Conservation (phyloP, 306 rosid species). For the Luffa acutangula region DNA sequence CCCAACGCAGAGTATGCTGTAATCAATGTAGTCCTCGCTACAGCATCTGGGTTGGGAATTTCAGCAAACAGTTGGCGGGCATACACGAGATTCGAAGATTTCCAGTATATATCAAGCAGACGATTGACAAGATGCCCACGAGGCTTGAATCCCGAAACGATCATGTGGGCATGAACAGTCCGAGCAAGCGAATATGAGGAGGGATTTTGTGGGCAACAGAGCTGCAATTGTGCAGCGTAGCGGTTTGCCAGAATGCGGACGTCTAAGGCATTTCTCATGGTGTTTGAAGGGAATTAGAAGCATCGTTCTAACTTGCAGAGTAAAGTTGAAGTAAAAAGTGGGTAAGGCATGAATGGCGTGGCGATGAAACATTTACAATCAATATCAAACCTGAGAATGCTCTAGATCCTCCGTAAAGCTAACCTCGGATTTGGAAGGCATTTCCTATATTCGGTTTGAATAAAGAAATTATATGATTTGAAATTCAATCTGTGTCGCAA, state of each 20-base stretch:
- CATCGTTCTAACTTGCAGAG: background rate
- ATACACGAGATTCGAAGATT: background rate
- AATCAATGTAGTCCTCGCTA: conserved; percentile 7
- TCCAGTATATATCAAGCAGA: conserved; percentile 30
- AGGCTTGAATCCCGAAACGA: conserved; percentile 17
- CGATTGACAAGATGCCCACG: conserved; percentile 44
- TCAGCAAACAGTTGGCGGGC: conserved; percentile 14
- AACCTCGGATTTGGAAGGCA: too few species aligned
- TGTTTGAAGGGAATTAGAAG: background rate
- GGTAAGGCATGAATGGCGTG: background rate
- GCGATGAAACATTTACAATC: background rate
- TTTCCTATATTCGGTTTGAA: too few species aligned
- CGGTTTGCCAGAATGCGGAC: conserved; percentile 25
- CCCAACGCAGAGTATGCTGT: conserved; percentile 8
- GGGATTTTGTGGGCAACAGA: conserved; percentile 14
- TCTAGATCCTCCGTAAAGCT: background rate
- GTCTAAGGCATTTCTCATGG: background rate
- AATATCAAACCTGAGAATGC: background rate
- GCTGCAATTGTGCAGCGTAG: conserved; percentile 26
- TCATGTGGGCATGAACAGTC: background rate
- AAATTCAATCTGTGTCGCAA: too few species aligned
- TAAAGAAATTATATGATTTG: too few species aligned
- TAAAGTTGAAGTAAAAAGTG: background rate
- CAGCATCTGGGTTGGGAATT: conserved; percentile 11
- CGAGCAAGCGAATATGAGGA: conserved; percentile 24